Conservation (phyloP, 2,329 filamentous ascomycete species). For the Mariannaea sp. region DNA sequence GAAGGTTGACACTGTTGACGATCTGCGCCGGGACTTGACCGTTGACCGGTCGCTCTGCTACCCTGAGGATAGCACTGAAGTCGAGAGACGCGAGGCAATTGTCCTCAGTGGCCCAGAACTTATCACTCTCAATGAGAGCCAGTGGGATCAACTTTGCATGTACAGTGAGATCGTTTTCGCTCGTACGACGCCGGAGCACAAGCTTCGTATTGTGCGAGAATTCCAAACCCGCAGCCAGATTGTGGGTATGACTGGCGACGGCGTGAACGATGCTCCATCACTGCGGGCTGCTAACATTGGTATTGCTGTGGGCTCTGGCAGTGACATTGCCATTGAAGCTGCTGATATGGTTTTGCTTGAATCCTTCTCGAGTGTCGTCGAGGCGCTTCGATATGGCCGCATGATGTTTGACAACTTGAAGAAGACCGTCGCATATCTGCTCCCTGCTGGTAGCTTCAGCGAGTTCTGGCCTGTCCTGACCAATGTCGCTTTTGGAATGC, state of each 20-base stretch:
- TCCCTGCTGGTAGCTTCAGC: conserved; percentile 74
- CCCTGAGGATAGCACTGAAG: conserved; percentile 3
- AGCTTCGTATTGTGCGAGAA: conserved; percentile 77
- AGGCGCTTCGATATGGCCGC: conserved; percentile 73
- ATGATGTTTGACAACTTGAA: conserved; percentile 82
- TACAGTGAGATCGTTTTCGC: conserved; percentile 78
- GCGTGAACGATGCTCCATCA: conserved; percentile 84
- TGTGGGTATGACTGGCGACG: conserved; percentile 85
- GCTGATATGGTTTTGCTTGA: conserved; percentile 83
- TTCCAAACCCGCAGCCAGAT: conserved; percentile 68
- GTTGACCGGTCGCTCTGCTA: conserved; percentile 15
- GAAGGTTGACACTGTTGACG: conserved; percentile 57
- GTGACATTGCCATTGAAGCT: conserved; percentile 80
- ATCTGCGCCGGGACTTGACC: conserved; percentile 48
- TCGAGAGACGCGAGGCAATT: conserved; percentile 51
- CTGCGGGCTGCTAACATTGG: conserved; percentile 80
- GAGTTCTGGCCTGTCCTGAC: conserved; percentile 80
- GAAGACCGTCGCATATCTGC: conserved; percentile 71
- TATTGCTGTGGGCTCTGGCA: conserved; percentile 80
- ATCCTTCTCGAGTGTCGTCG: conserved; percentile 72
- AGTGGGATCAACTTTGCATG: conserved; percentile 68
- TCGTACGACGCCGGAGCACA: conserved; percentile 77
- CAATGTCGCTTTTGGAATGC: conserved; percentile 72
- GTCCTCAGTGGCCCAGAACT: conserved; percentile 70
- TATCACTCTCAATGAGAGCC: conserved; percentile 65